Base-by-base conservation (phyloP, 2,329 filamentous ascomycete genomes). In the Bisporella sp. region DNA sequence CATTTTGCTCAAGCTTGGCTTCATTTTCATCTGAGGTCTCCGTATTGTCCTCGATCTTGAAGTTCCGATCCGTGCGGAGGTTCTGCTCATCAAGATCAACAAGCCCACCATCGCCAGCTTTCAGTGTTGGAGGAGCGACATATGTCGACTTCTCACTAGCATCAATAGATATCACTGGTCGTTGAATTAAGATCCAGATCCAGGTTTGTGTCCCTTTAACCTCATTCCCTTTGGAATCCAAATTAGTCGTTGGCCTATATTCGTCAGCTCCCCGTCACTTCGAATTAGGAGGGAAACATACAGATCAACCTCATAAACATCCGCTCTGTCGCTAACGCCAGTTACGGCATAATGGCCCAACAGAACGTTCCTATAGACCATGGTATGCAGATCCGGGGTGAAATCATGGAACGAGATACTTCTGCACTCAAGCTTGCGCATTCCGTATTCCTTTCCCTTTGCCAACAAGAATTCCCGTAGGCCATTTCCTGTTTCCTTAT, bases 371-470 rank as follows among this genome's bases (percentile, higher is more conserved):
- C 43, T 46, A 45, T 49, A 49, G 1, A 7, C 21, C 7, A 51
- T 54, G 1, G 48, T 56, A n/a, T 44, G 39, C 41, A 59, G 50
- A 45, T 60, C 51, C 2, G 57, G 58, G 5, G 58, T 62, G 8
- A 61, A 56, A 51, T 65, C 62, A 49, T 61, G 56, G 11, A 65
- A 60, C 0, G 52, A 50, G 8, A 65, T 58, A 39, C 55, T 59
- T 4, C 46, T 53, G 21, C 57, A 62, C 29, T 55, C 54, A 8
- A 35, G 41, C 50, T 56, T 60, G 8, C 37, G 42, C 29, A 54
- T 48, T 8, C 59, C 54, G 1, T 41, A 42, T 4, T 59, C 52
- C 43, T 51, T 50, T 1, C 57, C 58, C n/a, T 54, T 54, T 8
- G 37, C 31, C 13, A 61, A n/a, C 5, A 65, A 45, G 44, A 56